Evolutionary conservation across 2,329 filamentous ascomycete species (phyloP), one percentile per base, ranked within the genome.

Genomic region (Phaeosphaeria sp.): DNA sequence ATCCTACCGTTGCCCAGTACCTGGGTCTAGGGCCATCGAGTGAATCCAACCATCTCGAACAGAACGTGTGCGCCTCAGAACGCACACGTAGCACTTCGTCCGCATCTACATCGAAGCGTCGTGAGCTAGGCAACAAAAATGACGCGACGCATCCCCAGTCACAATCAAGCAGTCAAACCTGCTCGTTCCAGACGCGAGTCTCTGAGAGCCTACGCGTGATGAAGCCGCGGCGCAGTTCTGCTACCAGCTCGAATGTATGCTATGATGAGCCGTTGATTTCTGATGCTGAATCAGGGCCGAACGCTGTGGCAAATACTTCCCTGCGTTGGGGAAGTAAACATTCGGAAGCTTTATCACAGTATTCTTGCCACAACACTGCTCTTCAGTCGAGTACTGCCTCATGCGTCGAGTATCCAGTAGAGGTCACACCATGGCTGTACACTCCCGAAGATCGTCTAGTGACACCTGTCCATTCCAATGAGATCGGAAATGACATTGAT

Each of bases 1-100:
- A 74, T 49, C 64, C 69, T 21, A 52, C 64, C 25, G 64, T 75
- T 15, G 72, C 69, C 13, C 55, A 65, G 6, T 73, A 76, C 46
- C 65, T 75, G 1, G 72, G 71, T 7, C 51, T 74, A 2, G 67
- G 63, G 23, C 52, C 36, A 44, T 46, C 57, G 6, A 36, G 48
- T 18, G 71, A 71, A 43, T 63, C 67, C 18, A 21, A 55, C 11
- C 63, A 65, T 48, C 48, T 72, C n/a, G 52, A 61, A 3, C 66
- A 59, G 46, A 59, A 63, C 59, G 63, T 57, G 3, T 54, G 62
- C 27, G 36, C 36, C 17, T 39, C 36, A n/a, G 15, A 39, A 1
- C 36, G 15, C 15, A 39, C 36, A 7, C 36, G 36, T 7, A n/a
- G 7, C 36, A 13, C 25, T 9, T 9, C 4, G 6, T n/a, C 15